Evolutionary conservation across 2,329 filamentous ascomycete genomes (phyloP), one percentile per base, ranked within the genome.

Genomic region (Truncatella angustata): DNA sequence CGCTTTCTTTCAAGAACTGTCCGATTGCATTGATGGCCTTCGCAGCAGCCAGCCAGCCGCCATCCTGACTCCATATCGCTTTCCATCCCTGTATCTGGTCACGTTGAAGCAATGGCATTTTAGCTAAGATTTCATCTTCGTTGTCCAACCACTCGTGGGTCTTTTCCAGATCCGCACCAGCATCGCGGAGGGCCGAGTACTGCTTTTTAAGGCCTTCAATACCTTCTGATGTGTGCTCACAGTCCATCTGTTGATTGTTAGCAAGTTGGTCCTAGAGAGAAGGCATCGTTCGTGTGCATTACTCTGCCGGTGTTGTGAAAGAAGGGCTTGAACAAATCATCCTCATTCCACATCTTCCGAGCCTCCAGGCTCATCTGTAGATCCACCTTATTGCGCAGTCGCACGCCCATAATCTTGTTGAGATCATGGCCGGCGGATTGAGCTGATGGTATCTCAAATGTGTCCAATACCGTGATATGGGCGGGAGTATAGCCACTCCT

Each of bases 1-100:
- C 72, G 37, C 68, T 59, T 1, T 63, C 56, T 49, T 63, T 63
- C 11, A 74, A 59, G 12, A 67, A 64, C 24, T 69, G 60, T 10
- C 74, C 73, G 16, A 77, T 73, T 1, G 73, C 72, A 49, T 75
- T 70, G 60, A 76, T 75, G 16, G 73, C 74, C 57, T 76, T 74
- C 5, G 69, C 71, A 18, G 74, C 74, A 20, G 74, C 73, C 14
- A 77, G 63, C 74, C 74, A 77, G 42, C 74, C 74, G 21, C 74
- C 74, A 49, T 76, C 72, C 4, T 60, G 47, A 50, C 69, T 72
- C 47, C 63, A 74, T 16, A 77, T 62, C 7, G 69, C 74, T 59
- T 76, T 76, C 74, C 74, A 77, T 3, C 73, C 74, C 64, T 69
- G 47, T 12, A 37, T 69, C 23, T 71, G 69, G 2, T 74, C 68